A percentile compares a stretch with the other conserved stretches of the same genome.
Evolutionary conservation across 306 rosid species (phyloP).

Genomic region (Trifolium pratense): DNA sequence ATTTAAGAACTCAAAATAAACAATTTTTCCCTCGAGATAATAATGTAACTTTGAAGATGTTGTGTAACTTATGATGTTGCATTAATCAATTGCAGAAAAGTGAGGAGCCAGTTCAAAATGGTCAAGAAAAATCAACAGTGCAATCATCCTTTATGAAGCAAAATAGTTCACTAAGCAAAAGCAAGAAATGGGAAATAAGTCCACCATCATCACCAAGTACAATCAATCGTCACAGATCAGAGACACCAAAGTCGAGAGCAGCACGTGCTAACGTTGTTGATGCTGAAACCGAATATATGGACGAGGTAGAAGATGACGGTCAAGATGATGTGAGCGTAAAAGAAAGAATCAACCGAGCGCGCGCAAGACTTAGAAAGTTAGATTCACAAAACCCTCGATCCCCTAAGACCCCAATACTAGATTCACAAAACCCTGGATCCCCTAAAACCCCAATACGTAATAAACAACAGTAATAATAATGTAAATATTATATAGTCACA

Average conservation of each 20-base stretch:
- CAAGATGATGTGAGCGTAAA: conserved; percentile 34
- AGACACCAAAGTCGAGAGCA: conserved; percentile 17
- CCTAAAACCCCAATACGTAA: conserved; percentile 42
- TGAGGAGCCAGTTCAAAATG: conserved; percentile 33
- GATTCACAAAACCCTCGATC: conserved; percentile 38
- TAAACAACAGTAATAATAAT: not conserved
- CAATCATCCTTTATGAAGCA: conserved; percentile 48
- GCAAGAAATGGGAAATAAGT: conserved; percentile 49
- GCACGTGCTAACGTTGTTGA: not conserved
- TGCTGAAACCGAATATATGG: conserved; percentile 4
- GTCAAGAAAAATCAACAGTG: conserved; percentile 3
- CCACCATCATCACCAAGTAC: conserved; percentile 50
- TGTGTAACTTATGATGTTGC: not conserved
- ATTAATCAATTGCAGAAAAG: conserved; percentile 48
- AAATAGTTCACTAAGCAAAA: conserved; percentile 39
- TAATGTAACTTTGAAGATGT: not conserved
- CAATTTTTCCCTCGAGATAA: not conserved
- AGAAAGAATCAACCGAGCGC: conserved; percentile 38
- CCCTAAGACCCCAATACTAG: conserved; percentile 44
- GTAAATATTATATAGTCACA: not conserved
- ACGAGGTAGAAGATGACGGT: conserved; percentile 22
- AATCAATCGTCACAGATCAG: conserved; percentile 24
- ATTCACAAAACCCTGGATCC: conserved; percentile 33
- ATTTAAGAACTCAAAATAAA: not conserved
- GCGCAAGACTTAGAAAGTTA: conserved; percentile 48